These are phyloP conservation scores for Malassezia obtusa DNA, from an alignment of 1,284 basidiomycete genomes.

Conservation along the genomic window DNA sequence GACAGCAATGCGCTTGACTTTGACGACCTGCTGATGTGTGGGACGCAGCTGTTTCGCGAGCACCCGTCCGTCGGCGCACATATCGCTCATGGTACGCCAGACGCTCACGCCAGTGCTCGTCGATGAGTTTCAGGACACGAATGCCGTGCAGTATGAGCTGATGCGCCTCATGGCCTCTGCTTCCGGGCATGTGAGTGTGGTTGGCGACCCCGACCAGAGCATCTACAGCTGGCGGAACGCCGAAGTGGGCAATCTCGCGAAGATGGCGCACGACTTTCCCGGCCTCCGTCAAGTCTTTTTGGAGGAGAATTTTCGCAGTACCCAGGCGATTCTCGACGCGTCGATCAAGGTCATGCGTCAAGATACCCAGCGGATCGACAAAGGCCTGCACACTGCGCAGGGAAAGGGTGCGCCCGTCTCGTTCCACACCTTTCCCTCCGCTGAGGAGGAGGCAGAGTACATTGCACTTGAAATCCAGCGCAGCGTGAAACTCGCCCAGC, in stretches of 20 bases:
- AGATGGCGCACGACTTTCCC: conserved; percentile 34
- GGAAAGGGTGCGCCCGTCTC: conserved; percentile 55
- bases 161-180: conserved; percentile 55
- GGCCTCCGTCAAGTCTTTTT: conserved; percentile 58
- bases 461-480: conserved; percentile 74
- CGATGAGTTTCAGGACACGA: conserved; percentile 88
- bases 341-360: conserved; percentile 71
- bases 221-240: conserved; percentile 79
- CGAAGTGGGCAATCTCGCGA: conserved; percentile 39
- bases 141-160: conserved; percentile 71
- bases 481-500: conserved; percentile 53
- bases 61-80: conserved; percentile 56
- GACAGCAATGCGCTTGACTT: conserved; percentile 71
- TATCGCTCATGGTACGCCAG: conserved; percentile 55
- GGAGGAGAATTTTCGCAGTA: conserved; percentile 81
- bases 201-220: conserved; percentile 86
- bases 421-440: conserved; percentile 19
- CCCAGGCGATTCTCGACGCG: conserved; percentile 64
- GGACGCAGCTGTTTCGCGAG: conserved; percentile 56
- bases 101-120: conserved; percentile 58
- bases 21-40: conserved; percentile 73
- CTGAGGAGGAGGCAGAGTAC: conserved; percentile 29
- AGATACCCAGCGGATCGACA: conserved; percentile 66
- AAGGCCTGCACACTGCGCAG: conserved; percentile 66
- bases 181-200: conserved; percentile 58